phyloP scores from a whole-genome alignment of 371 early-diverging fungal genomes.

The Pancytospora philotis region DNA sequence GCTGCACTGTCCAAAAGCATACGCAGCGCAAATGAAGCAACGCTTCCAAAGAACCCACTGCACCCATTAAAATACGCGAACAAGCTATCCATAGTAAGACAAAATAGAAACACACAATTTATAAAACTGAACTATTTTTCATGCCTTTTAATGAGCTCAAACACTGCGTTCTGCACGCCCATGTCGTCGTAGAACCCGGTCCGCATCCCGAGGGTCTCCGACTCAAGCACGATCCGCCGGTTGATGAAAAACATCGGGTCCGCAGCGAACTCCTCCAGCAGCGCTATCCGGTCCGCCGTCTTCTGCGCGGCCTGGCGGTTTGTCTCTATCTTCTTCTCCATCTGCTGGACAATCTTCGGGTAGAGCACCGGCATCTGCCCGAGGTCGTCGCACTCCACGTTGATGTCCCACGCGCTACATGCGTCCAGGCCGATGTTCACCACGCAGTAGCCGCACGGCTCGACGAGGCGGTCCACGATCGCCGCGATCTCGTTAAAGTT shows the following conservation, averaged over 20 bases:
- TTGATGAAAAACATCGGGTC: conserved; percentile 56
- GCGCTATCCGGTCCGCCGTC: conserved; percentile 32
- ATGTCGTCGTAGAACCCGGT: conserved; percentile 48
- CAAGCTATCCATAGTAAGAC: no score
- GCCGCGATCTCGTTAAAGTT: conserved; percentile 28
- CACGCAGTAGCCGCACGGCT: conserved; percentile 40
- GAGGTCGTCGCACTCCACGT: conserved; percentile 54
- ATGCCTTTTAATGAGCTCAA: no score
- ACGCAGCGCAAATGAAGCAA: no score
- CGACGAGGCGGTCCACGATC: conserved; percentile 28
- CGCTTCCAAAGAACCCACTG: no score
- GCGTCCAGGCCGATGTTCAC: conserved; percentile 26
- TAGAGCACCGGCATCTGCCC: conserved; percentile 49
- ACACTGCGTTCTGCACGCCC: conserved; percentile 54
- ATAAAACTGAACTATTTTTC: no score
- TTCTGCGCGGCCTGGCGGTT: conserved; percentile 40
- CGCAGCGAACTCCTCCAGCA: conserved; percentile 41
- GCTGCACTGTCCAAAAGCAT: no score
- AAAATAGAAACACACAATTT: no score
- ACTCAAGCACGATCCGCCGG: conserved; percentile 48
- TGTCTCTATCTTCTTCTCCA: conserved; percentile 56
- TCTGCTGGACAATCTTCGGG: conserved; percentile 39
- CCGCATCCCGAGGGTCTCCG: conserved; percentile 40
- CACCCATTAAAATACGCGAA: no score
- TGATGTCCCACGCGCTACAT: conserved; percentile 44